These are phyloP conservation scores for Phylloporus sp. DNA, from an alignment of 768 basidiomycete species.

Conservation along the genomic window DNA sequence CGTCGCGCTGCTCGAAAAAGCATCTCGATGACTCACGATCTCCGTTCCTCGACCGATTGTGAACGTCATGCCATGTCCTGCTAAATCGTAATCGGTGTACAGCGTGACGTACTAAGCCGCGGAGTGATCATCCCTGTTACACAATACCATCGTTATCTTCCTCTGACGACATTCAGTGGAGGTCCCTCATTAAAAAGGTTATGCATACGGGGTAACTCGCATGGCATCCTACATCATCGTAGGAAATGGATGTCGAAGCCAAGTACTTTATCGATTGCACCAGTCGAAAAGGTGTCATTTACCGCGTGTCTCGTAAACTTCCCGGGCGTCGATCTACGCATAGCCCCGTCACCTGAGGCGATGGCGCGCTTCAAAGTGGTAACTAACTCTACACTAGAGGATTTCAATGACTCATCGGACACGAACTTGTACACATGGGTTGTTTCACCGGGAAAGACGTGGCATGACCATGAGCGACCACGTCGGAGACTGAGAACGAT, in stretches of 20 bases:
- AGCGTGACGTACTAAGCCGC: conserved; percentile 84
- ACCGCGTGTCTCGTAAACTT: too few species aligned
- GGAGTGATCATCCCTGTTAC: conserved; percentile 87
- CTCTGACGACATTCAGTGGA: background rate
- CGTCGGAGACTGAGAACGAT: background rate
- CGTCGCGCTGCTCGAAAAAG: background rate
- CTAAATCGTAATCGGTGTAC: conserved; percentile 55
- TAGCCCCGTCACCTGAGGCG: too few species aligned
- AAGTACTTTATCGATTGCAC: too few species aligned
- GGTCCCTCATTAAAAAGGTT: background rate
- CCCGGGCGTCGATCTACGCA: too few species aligned
- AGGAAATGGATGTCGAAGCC: conserved; percentile 84
- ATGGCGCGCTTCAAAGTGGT: too few species aligned
- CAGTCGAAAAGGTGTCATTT: too few species aligned
- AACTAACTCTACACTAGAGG: too few species aligned
- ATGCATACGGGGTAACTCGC: conserved; percentile 34
- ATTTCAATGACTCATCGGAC: too few species aligned
- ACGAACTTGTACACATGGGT: too few species aligned
- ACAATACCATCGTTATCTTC: background rate
- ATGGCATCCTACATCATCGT: conserved; percentile 91
- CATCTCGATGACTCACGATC: conserved; percentile 47
- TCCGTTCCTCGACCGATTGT: conserved; percentile 92
- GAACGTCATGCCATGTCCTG: conserved; percentile 87
- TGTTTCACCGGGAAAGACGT: too few species aligned
- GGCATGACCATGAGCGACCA: too few species aligned